Conservation (phyloP, 306 rosid genomes). For the Quercus mongolica region DNA sequence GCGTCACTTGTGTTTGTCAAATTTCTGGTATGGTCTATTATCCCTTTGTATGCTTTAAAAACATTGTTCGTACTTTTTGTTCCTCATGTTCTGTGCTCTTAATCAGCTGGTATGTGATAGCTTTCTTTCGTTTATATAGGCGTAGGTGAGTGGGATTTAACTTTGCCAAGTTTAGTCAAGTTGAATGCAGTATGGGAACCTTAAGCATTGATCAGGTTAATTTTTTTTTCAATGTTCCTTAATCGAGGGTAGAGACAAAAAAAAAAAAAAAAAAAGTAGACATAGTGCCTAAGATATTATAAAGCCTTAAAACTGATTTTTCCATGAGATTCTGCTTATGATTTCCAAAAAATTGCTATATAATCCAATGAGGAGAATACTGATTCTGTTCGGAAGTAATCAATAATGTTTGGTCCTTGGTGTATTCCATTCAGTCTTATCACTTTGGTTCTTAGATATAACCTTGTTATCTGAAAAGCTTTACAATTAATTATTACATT, state of each 20-base stretch:
- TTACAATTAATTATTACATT: not conserved
- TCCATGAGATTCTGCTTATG: not conserved
- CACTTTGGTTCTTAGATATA: constrained; percentile 13
- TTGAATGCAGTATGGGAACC: not conserved
- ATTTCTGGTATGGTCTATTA: constrained; percentile 61
- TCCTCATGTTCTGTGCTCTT: not conserved
- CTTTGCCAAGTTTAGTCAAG: not conserved
- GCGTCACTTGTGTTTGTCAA: constrained; percentile 88
- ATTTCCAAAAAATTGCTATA: not conserved
- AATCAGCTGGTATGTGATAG: not conserved
- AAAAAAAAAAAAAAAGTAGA: not conserved
- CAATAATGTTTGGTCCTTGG: not conserved
- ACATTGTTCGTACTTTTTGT: not conserved
- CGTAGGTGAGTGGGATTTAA: not conserved
- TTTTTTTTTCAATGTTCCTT: not conserved
- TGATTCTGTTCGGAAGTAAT: not conserved
- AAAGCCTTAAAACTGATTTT: not conserved
- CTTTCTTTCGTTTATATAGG: not conserved
- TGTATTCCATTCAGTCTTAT: not conserved
- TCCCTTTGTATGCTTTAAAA: constrained; percentile 14
- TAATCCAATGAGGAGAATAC: not conserved
- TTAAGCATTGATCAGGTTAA: not conserved
- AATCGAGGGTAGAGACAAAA: not conserved
- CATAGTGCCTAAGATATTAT: not conserved
- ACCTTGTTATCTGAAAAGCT: not conserved